Evolutionary conservation across 2,329 filamentous ascomycete genomes (phyloP), one percentile per base, ranked within the genome.

Genomic region (Colletotrichum simmondsii): DNA sequence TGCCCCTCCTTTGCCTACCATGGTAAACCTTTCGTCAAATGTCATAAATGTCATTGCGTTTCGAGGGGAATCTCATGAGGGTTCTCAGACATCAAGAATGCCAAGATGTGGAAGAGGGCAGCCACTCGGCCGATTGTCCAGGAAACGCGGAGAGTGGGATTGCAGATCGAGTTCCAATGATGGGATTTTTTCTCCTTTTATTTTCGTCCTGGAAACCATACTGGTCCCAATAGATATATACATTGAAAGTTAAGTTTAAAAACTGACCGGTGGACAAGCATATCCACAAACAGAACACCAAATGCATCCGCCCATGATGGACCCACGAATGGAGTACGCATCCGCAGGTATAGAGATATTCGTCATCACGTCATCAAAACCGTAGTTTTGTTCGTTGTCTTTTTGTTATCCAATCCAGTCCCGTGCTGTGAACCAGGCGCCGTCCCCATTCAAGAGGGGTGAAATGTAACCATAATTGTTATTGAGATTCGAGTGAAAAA

Each of bases 351-450:
- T 58, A 71, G 59, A 73, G 68, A 73, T 72, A 67, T 73, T 46
- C 42, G 62, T 73, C 71, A 64, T 73, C 71, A 73, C 54, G 35
- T 73, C 71, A 72, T 73, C 35, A 32, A 72, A 72, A 59, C 46
- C 35, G 49, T n/a, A 35, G 62, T 67, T 49, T 72, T 57, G 53
- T 63, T 67, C 28, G 12, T 62, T 71, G 66, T 28, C 56, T 12
- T 62, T 71, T 68, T 68, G 57, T 63, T 46, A 59, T 68, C 68
- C 68, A 72, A 68, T 64, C 66, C 66, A 54, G 46, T 60, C 66
- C 70, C 53, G 60, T 70, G 32, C 66, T 72, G 66, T 63, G 26
- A 70, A 37, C 66, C 59, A 65, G 66, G 66, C 65, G 56, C 66
- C 54, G 60, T 70, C 61, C 70, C 54, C 37, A 42, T 56, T 24